Base-by-base conservation (phyloP, 768 basidiomycete genomes). In the Mycena floridula region DNA sequence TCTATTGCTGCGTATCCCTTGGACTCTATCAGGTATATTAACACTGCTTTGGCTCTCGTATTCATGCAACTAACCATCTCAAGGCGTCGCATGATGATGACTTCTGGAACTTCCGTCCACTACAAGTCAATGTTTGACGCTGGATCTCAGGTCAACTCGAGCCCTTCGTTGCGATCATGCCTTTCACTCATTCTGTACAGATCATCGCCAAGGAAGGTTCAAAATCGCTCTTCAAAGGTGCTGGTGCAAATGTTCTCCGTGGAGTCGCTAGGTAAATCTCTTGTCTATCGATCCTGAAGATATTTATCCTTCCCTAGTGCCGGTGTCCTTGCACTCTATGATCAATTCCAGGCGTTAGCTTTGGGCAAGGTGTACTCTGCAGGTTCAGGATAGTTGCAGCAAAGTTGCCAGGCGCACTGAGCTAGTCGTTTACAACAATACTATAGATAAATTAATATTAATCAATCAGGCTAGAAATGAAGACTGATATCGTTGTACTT, bases 361-460 rank as follows among this genome's bases (percentile, higher is more conserved):
- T 97, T 98, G 72, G 93, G 94, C 82, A 96, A 95, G 81, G 94
- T 97, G 69, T 97, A 98, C 88, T 85, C 92, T 54, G 93, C 91
- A 74, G 90, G 88, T 83, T 35, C 32, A 3, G 32, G 32, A 35
- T 35, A 7, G n/a, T n/a, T n/a, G n/a, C n/a, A n/a, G n/a, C n/a
- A n/a, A n/a, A n/a, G n/a, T n/a, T n/a, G n/a, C n/a, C n/a, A n/a
- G n/a, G n/a, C n/a, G n/a, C n/a, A n/a, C n/a, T n/a, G n/a, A n/a
- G n/a, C n/a, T n/a, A n/a, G n/a, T n/a, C n/a, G n/a, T n/a, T n/a
- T n/a, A n/a, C n/a, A n/a, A n/a, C n/a, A n/a, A n/a, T n/a, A n/a
- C n/a, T n/a, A n/a, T n/a, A n/a, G n/a, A n/a, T n/a, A n/a, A n/a
- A n/a, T n/a, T n/a, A n/a, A n/a, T n/a, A n/a, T n/a, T n/a, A n/a